phyloP scores from a whole-genome alignment of 805 yeast genomes.

The Schwanniomyces polymorphus region DNA sequence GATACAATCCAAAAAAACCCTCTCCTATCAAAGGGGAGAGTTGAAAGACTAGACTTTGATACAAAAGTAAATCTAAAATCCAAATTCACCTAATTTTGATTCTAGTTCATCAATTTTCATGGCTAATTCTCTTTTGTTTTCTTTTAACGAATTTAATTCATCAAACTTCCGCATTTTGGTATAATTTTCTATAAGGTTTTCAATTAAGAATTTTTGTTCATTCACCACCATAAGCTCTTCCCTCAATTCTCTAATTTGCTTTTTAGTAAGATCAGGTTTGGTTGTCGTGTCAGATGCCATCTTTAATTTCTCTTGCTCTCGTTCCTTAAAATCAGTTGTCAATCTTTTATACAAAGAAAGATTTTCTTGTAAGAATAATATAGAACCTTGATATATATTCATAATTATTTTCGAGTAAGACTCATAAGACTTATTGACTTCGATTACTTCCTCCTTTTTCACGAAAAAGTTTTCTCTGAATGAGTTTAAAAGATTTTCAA shows the following conservation, averaged over 20 bases:
- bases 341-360: conserved; percentile 63
- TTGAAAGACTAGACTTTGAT: too few species aligned
- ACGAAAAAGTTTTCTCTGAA: conserved; percentile 23
- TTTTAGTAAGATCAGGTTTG: conserved; percentile 40
- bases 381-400: conserved; percentile 57
- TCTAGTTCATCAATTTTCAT: conserved; percentile 48
- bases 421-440: conserved; percentile 11
- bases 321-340: conserved; percentile 45
- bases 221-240: conserved; percentile 83
- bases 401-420: conserved; percentile 33
- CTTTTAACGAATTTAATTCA: conserved; percentile 61
- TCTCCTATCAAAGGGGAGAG: too few species aligned
- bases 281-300: not conserved
- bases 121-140: conserved; percentile 58
- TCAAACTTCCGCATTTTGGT: conserved; percentile 74
- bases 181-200: conserved; percentile 59
- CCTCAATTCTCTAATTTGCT: conserved; percentile 56
- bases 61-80: conserved; percentile 17
- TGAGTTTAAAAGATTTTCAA: conserved; percentile 21
- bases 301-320: conserved; percentile 21
- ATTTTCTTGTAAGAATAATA: conserved; percentile 64
- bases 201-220: conserved; percentile 77
- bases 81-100: conserved; percentile 54
- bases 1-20: too few species aligned
- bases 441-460: conserved; percentile 4